Percentiles rank a stretch among this genome's conserved stretches.
phyloP scores from a whole-genome alignment of 1,284 basidiomycete genomes.

The Wallemia ichthyophaga region DNA sequence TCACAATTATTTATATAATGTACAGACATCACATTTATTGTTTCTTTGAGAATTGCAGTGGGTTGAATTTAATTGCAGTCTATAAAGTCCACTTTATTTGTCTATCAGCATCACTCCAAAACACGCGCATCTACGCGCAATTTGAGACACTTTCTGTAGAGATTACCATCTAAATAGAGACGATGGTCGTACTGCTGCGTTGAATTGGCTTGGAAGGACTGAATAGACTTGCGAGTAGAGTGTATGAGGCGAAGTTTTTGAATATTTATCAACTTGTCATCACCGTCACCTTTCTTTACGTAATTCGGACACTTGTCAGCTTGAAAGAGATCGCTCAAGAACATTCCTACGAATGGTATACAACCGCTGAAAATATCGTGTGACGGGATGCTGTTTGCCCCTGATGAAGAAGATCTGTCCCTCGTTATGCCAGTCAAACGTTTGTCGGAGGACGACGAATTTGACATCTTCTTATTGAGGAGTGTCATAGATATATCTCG shows the following conservation, averaged over 20 bases:
- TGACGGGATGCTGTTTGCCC: background rate
- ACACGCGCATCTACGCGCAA: constrained; percentile 5
- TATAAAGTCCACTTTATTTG: background rate
- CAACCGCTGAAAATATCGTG: background rate
- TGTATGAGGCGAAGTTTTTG: background rate
- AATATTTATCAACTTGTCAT: background rate
- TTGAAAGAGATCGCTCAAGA: background rate
- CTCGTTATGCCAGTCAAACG: background rate
- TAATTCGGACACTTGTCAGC: background rate
- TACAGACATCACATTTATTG: background rate
- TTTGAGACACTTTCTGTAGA: constrained; percentile 4
- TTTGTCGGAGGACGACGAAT: background rate
- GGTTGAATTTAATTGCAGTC: too few species aligned
- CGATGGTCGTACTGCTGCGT: background rate
- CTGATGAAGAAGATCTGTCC: background rate
- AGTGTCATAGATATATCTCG: background rate
- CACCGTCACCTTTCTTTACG: background rate
- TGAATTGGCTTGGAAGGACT: background rate
- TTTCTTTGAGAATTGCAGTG: too few species aligned
- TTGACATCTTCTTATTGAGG: background rate
- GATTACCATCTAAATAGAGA: background rate
- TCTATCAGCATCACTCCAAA: background rate
- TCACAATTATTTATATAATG: background rate
- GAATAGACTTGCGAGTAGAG: background rate
- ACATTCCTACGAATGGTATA: background rate